phyloP scores from a whole-genome alignment of 345 rosid species.

The Corchorus capsularis region DNA sequence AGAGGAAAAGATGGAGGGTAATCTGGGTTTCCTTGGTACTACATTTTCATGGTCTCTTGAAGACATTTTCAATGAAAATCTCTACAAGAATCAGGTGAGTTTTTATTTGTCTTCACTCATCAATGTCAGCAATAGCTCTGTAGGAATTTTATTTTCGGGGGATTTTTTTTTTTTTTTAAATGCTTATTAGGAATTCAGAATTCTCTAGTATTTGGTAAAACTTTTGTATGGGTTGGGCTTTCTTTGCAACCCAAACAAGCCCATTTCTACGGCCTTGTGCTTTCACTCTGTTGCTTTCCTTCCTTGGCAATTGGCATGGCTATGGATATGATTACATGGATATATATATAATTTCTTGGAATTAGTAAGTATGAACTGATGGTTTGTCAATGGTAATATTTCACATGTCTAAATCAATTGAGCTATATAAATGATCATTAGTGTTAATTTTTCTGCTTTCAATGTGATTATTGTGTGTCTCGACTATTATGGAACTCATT shows the following conservation, averaged over 20 bases:
- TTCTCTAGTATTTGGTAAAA: too few species aligned
- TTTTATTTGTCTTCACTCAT: neutral
- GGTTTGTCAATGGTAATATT: too few species aligned
- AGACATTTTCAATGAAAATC: constrained; percentile 33
- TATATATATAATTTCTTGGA: too few species aligned
- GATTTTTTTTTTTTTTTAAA: too few species aligned
- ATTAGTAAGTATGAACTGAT: too few species aligned
- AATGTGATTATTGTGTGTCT: neutral
- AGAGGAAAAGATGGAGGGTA: neutral
- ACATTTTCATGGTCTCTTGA: constrained; percentile 44
- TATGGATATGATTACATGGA: too few species aligned
- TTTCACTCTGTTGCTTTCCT: neutral
- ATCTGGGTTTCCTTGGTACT: constrained; percentile 10
- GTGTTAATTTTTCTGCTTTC: neutral
- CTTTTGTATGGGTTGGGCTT: neutral
- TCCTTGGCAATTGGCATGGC: neutral
- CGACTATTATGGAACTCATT: neutral
- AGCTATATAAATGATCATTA: neutral
- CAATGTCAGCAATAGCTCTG: too few species aligned
- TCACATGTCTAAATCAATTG: neutral
- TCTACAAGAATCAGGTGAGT: constrained; percentile 35
- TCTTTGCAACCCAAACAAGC: neutral
- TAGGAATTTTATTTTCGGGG: neutral
- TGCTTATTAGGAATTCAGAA: too few species aligned
- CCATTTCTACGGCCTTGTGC: neutral